Evolutionary conservation across 2,329 filamentous ascomycete genomes (phyloP), one percentile per base, ranked within the genome.

Genomic region (Ophiocordyceps camponoti-leonardi): DNA sequence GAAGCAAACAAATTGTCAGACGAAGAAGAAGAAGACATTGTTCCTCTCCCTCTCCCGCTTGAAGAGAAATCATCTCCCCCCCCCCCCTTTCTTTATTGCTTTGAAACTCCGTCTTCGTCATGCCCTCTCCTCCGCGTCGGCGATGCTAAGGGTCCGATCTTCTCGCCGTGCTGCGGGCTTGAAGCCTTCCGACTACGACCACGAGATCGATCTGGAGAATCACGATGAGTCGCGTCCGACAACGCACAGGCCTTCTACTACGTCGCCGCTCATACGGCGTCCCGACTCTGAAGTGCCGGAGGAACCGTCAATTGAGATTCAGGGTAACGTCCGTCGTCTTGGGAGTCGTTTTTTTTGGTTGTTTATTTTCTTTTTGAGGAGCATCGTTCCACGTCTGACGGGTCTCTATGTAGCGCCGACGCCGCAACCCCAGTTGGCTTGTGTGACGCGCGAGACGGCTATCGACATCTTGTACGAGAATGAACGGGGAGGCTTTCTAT

Each of bases 391-490:
- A n/a, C n/a, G n/a, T n/a, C n/a, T n/a, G n/a, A n/a, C n/a, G n/a
- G n/a, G n/a, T n/a, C n/a, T 1, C 20, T 12, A 13, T n/a, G 6
- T 26, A 63, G 60, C 55, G 42, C 57, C 61, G 30, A 61, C 56
- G 19, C 56, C 56, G 37, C 52, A 54, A 11, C 30, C 30, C 10
- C 42, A n/a, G 35, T 57, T 52, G 42, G 56, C 53, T 14, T 52
- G 60, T 31, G 50, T 56, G 61, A 47, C 64, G 57, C 50, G 71
- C 66, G 58, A 79, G 51, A 68, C 69, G 2, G 80, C 75, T 26
- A 78, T 96, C 49, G 92, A 98, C 51, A 75, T 96, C 6, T 69
- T 98, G 0, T 96, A 94, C 62, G 92, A 98, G 61, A 98, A 98
- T 57, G 85, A 98, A 65, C 77, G 92, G 47, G 92, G 92, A 12